Conservation (phyloP, 805 yeast genomes). For the Candida michaelii region DNA sequence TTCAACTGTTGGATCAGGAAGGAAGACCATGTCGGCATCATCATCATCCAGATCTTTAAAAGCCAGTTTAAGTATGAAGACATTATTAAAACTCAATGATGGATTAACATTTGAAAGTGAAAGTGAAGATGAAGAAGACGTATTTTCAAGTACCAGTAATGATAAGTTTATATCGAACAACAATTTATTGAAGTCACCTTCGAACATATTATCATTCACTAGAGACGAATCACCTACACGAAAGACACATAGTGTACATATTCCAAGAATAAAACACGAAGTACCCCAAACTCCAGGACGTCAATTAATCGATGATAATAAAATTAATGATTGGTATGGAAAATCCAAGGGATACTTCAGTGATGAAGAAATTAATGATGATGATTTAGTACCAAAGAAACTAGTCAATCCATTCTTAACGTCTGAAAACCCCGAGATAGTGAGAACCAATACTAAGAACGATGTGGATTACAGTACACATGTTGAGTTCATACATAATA, state of each 20-base stretch:
- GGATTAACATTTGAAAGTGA: constrained; percentile 31
- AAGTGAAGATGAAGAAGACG: constrained; percentile 17
- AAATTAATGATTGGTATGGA: constrained; percentile 39
- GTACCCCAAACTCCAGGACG: constrained; percentile 27
- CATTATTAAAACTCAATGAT: constrained; percentile 21
- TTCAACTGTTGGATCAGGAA: constrained; percentile 38
- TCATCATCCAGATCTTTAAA: constrained; percentile 9
- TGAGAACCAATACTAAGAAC: not conserved
- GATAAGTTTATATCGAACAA: constrained; percentile 8
- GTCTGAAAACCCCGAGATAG: not conserved
- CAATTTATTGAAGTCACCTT: constrained; percentile 8
- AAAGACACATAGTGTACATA: too few relatives aligned
- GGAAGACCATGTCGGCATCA: constrained; percentile 18
- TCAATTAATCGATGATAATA: constrained; percentile 34
- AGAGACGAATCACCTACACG: not conserved
- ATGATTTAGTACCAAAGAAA: constrained; percentile 4
- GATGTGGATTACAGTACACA: constrained; percentile 23
- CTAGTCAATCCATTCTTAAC: constrained; percentile 25
- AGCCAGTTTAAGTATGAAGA: constrained; percentile 18
- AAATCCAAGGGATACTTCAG: constrained; percentile 29
- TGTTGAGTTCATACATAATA: constrained; percentile 32
- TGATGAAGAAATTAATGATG: constrained; percentile 20
- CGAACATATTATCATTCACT: not conserved
- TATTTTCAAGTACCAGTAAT: constrained; percentile 8
- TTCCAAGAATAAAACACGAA: too few relatives aligned